phyloP scores from a whole-genome alignment of 2,329 filamentous ascomycete species.

The Aureobasidium sp. region DNA sequence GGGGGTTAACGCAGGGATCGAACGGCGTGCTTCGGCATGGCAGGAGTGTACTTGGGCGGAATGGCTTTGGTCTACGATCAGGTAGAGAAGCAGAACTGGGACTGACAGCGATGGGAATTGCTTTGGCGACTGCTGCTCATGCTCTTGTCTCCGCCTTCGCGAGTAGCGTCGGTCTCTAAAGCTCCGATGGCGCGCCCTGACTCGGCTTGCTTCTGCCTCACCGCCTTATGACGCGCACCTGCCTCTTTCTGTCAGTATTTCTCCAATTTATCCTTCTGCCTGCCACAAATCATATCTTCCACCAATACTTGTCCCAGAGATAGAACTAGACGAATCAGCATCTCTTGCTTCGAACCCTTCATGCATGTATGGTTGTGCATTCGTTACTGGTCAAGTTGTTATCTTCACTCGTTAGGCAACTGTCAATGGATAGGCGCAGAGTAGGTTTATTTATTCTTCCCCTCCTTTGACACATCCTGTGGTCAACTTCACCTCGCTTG shows the following conservation, averaged over 20 bases:
- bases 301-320: neutral
- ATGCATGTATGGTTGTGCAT: neutral
- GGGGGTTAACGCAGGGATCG: neutral
- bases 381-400: neutral
- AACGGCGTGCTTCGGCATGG: slow-evolving; percentile 11
- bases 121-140: slow-evolving; percentile 5
- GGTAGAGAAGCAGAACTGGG: neutral
- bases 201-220: neutral
- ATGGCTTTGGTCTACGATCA: neutral
- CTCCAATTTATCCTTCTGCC: neutral
- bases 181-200: slow-evolving; percentile 1
- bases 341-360: neutral
- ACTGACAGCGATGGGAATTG: neutral
- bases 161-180: slow-evolving; percentile 1
- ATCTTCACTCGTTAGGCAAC: neutral
- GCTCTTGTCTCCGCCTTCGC: slow-evolving; percentile 1
- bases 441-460: neutral
- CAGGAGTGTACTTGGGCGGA: neutral
- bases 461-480: neutral
- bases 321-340: neutral
- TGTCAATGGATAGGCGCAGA: neutral
- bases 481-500: neutral
- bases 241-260: neutral
- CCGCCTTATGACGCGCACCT: slow-evolving; percentile 1
- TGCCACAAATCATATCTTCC: neutral